A percentile compares a stretch with the other conserved stretches of the same genome.
These are phyloP conservation scores for Acmispon strigosus DNA, from an alignment of 306 rosid species.

Conservation along the genomic window DNA sequence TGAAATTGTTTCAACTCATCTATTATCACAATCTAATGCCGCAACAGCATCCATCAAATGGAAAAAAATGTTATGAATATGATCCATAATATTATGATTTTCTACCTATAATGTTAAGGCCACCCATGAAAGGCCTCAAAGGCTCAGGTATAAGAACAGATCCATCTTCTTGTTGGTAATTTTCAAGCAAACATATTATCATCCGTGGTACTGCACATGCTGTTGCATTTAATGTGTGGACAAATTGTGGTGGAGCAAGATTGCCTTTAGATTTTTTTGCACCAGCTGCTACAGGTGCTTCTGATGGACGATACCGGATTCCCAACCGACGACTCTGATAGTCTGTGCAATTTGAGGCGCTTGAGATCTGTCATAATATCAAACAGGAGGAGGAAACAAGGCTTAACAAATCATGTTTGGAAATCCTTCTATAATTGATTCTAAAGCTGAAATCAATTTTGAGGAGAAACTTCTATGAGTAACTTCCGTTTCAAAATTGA, in stretches of 20 bases:
- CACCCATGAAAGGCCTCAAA: conserved; percentile 76
- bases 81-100: too few species aligned
- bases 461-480: too few species aligned
- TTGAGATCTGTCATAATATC: conserved; percentile 61
- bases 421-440: too few species aligned
- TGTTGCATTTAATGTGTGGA: conserved; percentile 90
- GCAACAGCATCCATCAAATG: conserved; percentile 22
- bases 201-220: conserved; percentile 92
- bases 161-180: conserved; percentile 87
- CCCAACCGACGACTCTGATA: conserved; percentile 87
- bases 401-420: not conserved
- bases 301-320: conserved; percentile 74
- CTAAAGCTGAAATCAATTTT: too few species aligned
- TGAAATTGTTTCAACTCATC: conserved; percentile 20
- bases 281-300: conserved; percentile 24
- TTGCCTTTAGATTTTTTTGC: conserved; percentile 64
- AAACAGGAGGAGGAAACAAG: not conserved
- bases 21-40: conserved; percentile 12
- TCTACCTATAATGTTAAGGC: too few species aligned
- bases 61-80: too few species aligned
- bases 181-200: conserved; percentile 83
- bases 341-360: conserved; percentile 84
- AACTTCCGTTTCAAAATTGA: too few species aligned
- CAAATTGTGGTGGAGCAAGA: conserved; percentile 57
- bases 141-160: conserved; percentile 69